A percentile compares a stretch with the other conserved stretches of the same genome.
phyloP scores from a whole-genome alignment of 106 monocot species.

The Dendrobium chrysotoxum region DNA sequence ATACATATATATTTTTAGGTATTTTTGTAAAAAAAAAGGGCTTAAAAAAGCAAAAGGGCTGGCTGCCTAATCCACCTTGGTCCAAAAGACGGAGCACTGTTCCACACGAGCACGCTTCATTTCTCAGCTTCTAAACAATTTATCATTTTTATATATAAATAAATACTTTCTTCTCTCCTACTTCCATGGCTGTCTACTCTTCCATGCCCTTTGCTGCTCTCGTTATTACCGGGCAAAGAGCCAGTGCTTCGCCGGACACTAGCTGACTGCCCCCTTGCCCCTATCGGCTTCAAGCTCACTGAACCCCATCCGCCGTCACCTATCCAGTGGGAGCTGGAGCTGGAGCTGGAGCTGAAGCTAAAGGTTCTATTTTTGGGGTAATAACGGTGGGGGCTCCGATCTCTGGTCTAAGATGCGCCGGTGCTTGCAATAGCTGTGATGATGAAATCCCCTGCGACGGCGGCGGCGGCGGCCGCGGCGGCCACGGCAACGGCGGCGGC shows the following conservation, averaged over 20 bases:
- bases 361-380: neutral
- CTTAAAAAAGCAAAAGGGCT: neutral
- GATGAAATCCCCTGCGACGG: neutral
- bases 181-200: neutral
- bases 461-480: neutral
- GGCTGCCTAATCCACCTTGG: neutral
- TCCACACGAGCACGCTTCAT: constrained; percentile 10
- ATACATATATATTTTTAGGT: neutral
- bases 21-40: neutral
- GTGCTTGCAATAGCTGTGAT: neutral
- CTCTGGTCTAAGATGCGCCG: neutral
- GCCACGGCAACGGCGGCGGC: neutral
- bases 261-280: neutral
- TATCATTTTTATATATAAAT: neutral
- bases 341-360: neutral
- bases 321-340: neutral
- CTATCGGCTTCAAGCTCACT: neutral
- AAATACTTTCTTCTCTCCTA: neutral
- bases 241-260: neutral
- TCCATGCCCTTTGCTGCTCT: neutral
- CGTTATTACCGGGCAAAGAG: neutral
- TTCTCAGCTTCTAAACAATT: neutral
- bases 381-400: neutral
- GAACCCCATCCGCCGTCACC: neutral
- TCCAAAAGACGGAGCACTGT: constrained; percentile 7